Base-by-base conservation (phyloP, 1,284 basidiomycete species). In the Rhodotorula mucilaginosa region DNA sequence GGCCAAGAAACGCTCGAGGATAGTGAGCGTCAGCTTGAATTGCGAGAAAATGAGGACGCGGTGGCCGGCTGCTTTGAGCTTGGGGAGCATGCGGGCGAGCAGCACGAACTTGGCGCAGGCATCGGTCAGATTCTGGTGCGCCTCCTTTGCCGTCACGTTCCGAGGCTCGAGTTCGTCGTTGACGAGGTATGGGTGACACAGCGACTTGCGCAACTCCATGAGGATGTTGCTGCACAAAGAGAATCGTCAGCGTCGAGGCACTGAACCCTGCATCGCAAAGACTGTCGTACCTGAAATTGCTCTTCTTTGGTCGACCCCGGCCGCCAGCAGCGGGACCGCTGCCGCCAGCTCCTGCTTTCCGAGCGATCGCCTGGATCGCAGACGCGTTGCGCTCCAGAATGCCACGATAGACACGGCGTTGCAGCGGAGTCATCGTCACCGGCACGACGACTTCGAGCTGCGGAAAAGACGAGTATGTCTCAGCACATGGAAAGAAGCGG, bases 151-250 rank as follows among this genome's bases (percentile, higher is more conserved):
- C 19, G 66, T n/a, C 3, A 67, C 51, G 26, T 34, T 58, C 1
- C 47, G 61, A 1, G 91, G 89, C 77, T 97, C 95, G 54, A 98
- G 89, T 61, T 90, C 88, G 54, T 88, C 85, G 5, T 88, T 88
- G 67, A 91, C 88, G 57, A 97, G 86, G 80, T 98, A 98, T 0
- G 94, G 94, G 80, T 96, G 94, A 81, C 95, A 92, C 26, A 82
- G 82, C 31, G 81, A 77, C 77, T 83, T 84, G 61, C 82, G 68
- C 1, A 93, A 81, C 76, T 93, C 89, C 92, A 94, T 94, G 52
- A 93, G 82, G 67, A 93, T 84, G 79, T 94, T 94, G 77, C 88
- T 90, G 80, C 59, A 47, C 16, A 21, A 7, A 44, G 12, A 5
- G 12, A 23, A 23, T 34, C 10, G 44, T 54, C 8, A 65, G 46